These are phyloP conservation scores for Pascua guehoae DNA, from an alignment of 1,284 basidiomycete species.

Conservation along the genomic window DNA sequence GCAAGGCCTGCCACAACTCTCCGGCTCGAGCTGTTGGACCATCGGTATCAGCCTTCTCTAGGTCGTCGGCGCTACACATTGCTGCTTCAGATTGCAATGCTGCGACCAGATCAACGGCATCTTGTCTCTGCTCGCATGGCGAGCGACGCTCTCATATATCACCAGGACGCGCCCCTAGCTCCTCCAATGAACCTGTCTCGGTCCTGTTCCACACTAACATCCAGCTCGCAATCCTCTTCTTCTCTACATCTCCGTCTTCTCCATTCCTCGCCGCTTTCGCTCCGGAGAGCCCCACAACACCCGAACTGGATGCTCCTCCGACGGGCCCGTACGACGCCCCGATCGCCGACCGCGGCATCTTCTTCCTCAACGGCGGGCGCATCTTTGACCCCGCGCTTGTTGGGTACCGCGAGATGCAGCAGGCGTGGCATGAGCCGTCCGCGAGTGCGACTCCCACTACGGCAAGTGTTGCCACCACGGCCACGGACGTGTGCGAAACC, in stretches of 20 bases:
- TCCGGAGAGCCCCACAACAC: background rate
- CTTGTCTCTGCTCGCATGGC: too few species aligned
- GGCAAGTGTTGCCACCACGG: background rate
- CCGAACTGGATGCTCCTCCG: background rate
- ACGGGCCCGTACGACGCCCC: conserved; percentile 15
- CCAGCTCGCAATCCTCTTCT: conserved; percentile 36
- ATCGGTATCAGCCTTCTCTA: too few species aligned
- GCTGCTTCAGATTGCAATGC: too few species aligned
- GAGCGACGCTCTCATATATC: too few species aligned
- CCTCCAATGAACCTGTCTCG: background rate
- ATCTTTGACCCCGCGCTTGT: conserved; percentile 34
- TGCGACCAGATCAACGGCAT: too few species aligned
- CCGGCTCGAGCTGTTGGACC: too few species aligned
- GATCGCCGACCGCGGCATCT: conserved; percentile 28
- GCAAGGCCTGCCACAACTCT: too few species aligned
- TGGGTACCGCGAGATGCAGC: conserved; percentile 27
- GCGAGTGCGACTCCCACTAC: too few species aligned
- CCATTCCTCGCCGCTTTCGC: conserved; percentile 30
- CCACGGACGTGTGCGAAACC: too few species aligned
- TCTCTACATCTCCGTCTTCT: conserved; percentile 38
- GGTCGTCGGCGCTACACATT: too few species aligned
- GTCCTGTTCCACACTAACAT: background rate
- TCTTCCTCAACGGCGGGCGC: conserved; percentile 28
- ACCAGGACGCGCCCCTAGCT: too few species aligned
- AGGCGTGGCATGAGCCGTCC: conserved; percentile 7